These are phyloP conservation scores for Sclerotinia subarctica DNA, from an alignment of 2,329 filamentous ascomycete species.

Conservation along the genomic window DNA sequence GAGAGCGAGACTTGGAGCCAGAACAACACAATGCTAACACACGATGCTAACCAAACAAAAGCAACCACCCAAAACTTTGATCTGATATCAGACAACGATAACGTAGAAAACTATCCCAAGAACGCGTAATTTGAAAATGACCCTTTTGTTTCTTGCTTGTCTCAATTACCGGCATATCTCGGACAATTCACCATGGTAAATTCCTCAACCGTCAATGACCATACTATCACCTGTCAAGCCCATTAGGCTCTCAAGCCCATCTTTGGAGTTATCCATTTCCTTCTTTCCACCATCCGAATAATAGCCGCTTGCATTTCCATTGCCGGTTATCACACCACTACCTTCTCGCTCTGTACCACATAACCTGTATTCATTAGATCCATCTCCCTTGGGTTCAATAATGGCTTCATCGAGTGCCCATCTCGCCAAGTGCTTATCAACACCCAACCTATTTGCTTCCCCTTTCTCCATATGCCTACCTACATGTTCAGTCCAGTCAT, in stretches of 20 bases:
- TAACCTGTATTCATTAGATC: conserved; percentile 51
- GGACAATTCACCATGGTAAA: neutral
- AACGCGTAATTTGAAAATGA: conserved; percentile 4
- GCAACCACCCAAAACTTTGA: conserved; percentile 1
- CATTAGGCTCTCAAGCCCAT: conserved; percentile 15
- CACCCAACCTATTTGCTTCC: conserved; percentile 54
- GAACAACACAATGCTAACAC: conserved; percentile 6
- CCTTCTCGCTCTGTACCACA: conserved; percentile 43
- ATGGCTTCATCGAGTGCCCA: conserved; percentile 64
- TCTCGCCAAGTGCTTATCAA: conserved; percentile 55
- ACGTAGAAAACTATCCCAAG: conserved; percentile 4
- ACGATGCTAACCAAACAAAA: conserved; percentile 11
- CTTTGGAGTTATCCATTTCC: conserved; percentile 14
- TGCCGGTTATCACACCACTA: conserved; percentile 6
- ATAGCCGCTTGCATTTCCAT: conserved; percentile 34
- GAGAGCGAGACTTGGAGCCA: neutral
- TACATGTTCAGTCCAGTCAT: conserved; percentile 89
- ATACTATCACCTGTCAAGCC: conserved; percentile 17
- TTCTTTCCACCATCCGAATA: conserved; percentile 36
- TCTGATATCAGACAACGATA: conserved; percentile 6
- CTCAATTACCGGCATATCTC: neutral
- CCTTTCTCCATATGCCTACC: conserved; percentile 82
- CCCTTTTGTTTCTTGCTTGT: neutral
- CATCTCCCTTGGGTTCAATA: conserved; percentile 55
- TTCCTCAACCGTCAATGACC: conserved; percentile 17